A percentile compares a stretch with the other conserved stretches of the same genome.
These are phyloP conservation scores for Lathyrus aphaca DNA, from an alignment of 306 rosid species.

Conservation along the genomic window DNA sequence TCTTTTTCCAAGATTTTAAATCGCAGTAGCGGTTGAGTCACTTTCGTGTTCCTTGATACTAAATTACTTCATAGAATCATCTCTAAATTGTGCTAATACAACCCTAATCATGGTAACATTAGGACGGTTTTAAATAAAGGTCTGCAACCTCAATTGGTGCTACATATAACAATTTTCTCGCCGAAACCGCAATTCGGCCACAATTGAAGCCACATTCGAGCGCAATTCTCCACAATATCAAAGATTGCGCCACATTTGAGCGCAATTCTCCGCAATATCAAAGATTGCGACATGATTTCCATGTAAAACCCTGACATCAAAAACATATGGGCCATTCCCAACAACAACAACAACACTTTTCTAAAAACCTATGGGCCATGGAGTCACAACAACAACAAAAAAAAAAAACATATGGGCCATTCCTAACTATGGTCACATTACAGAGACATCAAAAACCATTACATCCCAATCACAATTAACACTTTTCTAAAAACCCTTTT, in stretches of 20 bases:
- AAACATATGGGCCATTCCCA: neutral
- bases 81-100: neutral
- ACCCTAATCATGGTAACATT: neutral
- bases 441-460: neutral
- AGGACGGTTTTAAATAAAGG: neutral
- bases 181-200: neutral
- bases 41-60: neutral
- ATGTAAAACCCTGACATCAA: neutral
- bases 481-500: neutral
- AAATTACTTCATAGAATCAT: neutral
- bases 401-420: neutral
- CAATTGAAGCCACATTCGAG: neutral
- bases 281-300: neutral
- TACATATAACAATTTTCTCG: neutral
- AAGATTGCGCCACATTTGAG: neutral
- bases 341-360: neutral
- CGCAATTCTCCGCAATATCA: neutral
- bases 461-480: neutral
- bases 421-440: neutral
- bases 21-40: neutral
- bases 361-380: neutral
- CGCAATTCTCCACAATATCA: neutral
- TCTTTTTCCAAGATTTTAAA: neutral
- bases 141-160: neutral
- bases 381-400: neutral